Conservation (phyloP, 2,329 filamentous ascomycete species). For the Knufia petricola region DNA sequence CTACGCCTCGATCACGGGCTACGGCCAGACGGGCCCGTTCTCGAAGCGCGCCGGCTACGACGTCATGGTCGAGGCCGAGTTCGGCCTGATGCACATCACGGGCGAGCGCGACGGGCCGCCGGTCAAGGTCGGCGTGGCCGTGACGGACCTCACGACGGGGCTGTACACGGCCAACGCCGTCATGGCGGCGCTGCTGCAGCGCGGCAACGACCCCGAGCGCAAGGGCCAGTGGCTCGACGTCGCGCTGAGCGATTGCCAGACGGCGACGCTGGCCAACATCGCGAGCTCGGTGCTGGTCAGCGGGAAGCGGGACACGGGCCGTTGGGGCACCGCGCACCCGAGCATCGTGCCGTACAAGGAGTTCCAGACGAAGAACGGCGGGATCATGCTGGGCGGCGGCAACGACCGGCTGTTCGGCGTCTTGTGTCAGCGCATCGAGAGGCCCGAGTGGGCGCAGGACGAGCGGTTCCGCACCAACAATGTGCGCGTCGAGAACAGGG, state of each 20-base stretch:
- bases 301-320: conserved; percentile 73
- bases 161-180: conserved; percentile 92
- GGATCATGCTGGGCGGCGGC: conserved; percentile 54
- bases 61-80: conserved; percentile 98
- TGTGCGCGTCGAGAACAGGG: conserved; percentile 56
- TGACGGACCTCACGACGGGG: conserved; percentile 91
- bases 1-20: conserved; percentile 94
- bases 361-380: conserved; percentile 56
- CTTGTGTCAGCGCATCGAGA: conserved; percentile 47
- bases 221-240: conserved; percentile 89
- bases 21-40: conserved; percentile 91
- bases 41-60: conserved; percentile 84
- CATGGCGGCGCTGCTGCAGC: conserved; percentile 79
- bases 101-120: conserved; percentile 78
- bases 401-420: conserved; percentile 55
- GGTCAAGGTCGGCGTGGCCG: conserved; percentile 94
- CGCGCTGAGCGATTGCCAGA: conserved; percentile 85
- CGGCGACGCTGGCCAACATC: conserved; percentile 88
- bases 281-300: conserved; percentile 85
- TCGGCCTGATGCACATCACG: conserved; percentile 98
- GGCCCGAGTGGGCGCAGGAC: conserved; percentile 50
- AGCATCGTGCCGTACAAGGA: conserved; percentile 93
- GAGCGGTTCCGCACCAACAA: conserved; percentile 50
- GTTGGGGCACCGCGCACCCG: conserved; percentile 97
- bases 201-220: conserved; percentile 53